A percentile compares a stretch with the other conserved stretches of the same genome.
phyloP scores from a whole-genome alignment of 768 basidiomycete species.

The Pulveroboletus sp. region DNA sequence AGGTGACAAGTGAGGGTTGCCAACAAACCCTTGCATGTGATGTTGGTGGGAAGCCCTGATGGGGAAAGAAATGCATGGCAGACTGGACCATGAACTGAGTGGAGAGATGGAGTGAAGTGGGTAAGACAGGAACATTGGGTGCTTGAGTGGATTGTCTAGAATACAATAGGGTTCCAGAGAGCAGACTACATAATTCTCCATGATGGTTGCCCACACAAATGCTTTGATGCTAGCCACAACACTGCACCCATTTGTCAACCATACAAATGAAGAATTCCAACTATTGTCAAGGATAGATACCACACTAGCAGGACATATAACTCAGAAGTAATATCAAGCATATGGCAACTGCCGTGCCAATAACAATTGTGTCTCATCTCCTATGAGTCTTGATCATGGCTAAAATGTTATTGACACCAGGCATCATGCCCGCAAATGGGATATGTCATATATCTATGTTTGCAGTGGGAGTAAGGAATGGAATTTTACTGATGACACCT shows the following conservation, averaged over 20 bases:
- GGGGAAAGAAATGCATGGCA: constrained; percentile 52
- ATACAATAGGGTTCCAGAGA: constrained; percentile 26
- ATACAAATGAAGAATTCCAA: too few species aligned
- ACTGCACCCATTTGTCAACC: too few species aligned
- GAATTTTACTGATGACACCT: constrained; percentile 70
- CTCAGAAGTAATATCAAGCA: constrained; percentile 63
- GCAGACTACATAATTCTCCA: too few species aligned
- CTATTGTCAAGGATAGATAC: too few species aligned
- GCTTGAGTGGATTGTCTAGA: constrained; percentile 33
- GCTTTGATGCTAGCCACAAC: too few species aligned
- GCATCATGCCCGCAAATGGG: constrained; percentile 63
- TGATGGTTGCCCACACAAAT: too few species aligned
- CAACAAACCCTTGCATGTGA: constrained; percentile 69
- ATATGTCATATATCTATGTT: too few species aligned
- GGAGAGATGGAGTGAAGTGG: neutral
- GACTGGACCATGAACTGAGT: constrained; percentile 32
- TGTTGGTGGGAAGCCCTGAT: constrained; percentile 61
- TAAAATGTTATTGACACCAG: constrained; percentile 89
- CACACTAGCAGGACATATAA: constrained; percentile 39
- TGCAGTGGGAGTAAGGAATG: neutral
- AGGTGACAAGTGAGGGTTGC: constrained; percentile 58
- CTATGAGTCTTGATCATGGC: constrained; percentile 91
- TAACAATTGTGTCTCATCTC: constrained; percentile 82
- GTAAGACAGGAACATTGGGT: constrained; percentile 7
- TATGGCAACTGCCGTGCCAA: constrained; percentile 84